A percentile compares a stretch with the other conserved stretches of the same genome.
phyloP scores from a whole-genome alignment of 176 grass and related monocot species.

The Calamus simplicifolius region DNA sequence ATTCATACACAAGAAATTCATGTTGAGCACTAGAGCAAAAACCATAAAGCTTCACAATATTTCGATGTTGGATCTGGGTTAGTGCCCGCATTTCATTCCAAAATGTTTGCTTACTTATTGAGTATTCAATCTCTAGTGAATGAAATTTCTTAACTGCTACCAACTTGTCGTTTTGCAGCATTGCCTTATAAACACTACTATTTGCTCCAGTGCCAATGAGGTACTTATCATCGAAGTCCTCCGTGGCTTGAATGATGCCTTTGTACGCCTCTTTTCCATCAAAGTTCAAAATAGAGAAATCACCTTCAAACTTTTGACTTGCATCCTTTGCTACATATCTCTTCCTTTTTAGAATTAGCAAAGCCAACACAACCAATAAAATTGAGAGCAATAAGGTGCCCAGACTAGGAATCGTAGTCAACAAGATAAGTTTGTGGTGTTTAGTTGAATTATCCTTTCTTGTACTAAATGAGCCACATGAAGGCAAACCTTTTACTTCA shows the following conservation, averaged over 20 bases:
- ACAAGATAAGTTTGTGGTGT: too few relatives aligned
- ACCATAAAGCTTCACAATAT: conserved; percentile 21
- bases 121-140: background rate
- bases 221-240: conserved; percentile 13
- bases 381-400: too few relatives aligned
- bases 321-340: too few relatives aligned
- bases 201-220: conserved; percentile 13
- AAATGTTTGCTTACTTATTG: conserved; percentile 3
- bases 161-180: background rate
- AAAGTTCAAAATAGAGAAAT: conserved; percentile 19
- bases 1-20: conserved; percentile 25
- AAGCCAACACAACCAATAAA: too few relatives aligned
- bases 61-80: conserved; percentile 22
- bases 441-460: too few relatives aligned
- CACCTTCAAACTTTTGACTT: background rate
- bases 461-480: too few relatives aligned
- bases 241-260: conserved; percentile 16
- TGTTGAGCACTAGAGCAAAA: conserved; percentile 12
- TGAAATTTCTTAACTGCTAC: conserved; percentile 21
- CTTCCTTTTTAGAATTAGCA: too few relatives aligned
- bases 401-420: too few relatives aligned
- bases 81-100: conserved; percentile 3
- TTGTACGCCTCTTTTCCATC: conserved; percentile 12
- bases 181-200: conserved; percentile 17
- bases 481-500: too few relatives aligned